Evolutionary conservation across 208 protist genomes (phyloP), one percentile per base, ranked within the genome.

Genomic region (Blechomonas ayalai): DNA sequence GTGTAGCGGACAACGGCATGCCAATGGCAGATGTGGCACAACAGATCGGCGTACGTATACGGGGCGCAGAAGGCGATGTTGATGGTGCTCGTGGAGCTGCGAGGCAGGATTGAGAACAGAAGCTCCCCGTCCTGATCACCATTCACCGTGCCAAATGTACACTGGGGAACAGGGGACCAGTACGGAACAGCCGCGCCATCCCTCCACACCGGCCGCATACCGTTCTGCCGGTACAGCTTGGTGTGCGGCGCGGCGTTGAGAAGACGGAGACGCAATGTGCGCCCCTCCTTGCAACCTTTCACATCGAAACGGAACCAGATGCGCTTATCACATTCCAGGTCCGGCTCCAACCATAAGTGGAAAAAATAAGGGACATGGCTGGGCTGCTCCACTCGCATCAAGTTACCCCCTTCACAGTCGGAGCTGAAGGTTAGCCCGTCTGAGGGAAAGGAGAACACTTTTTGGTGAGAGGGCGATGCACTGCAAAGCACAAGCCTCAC

Each of bases 241-340:
- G 59, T 48, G 60, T 90, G 78, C 19, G 81, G 79, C 28, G 82
- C 68, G 36, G 77, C 66, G 53, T 93, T 93, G 46, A 81, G 50
- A 19, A 90, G 48, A 12, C 71, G 68, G 25, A 93, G 68, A 18
- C 55, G 73, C 27, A 93, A 35, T 29, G 62, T 53, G 10, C 37
- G 42, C 12, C 73, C 56, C 26, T 67, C 69, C 43, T 49, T 41
- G 4, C 61, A 63, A 18, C 74, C 84, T 2, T 52, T 42, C 12
- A 90, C 62, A 28, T 78, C 60, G 57, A 93, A 93, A 39, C 79
- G 81, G 54, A 90, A 93, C 79, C 85, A 93, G 19, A 90, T 76
- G 15, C 85, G 73, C 60, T 93, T 88, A 43, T 77, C 71, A 48
- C 76, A 81, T 15, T 54, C 38, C 0, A 52, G 44, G 42, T 90